Percentiles rank a stretch among this genome's conserved stretches.
Conservation (phyloP, 495 filamentous ascomycete genomes). For the Aspergillus indologenus region DNA sequence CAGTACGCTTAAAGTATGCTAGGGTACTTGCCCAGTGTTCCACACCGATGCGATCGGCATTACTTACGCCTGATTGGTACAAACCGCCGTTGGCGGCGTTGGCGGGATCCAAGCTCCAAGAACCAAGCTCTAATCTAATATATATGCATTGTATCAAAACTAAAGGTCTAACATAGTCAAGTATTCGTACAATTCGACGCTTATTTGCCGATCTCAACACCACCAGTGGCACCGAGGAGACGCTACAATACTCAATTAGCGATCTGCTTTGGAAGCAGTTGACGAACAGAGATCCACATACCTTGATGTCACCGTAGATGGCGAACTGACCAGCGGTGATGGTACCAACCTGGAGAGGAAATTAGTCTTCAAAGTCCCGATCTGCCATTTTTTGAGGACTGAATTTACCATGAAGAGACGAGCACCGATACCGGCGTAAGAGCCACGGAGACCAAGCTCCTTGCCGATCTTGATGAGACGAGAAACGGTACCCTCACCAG, state of each 20-base stretch:
- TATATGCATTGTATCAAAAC: not conserved
- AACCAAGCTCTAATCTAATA: not conserved
- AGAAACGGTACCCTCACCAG: slow-evolving; percentile 88
- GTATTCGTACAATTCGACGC: slow-evolving; percentile 21
- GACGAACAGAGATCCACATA: too few species aligned
- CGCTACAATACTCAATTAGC: slow-evolving; percentile 11
- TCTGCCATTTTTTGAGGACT: not conserved
- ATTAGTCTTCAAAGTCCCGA: not conserved
- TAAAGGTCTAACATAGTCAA: slow-evolving; percentile 28
- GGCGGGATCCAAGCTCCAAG: not conserved
- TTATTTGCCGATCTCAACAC: slow-evolving; percentile 72
- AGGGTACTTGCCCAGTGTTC: too few species aligned
- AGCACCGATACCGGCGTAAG: slow-evolving; percentile 88
- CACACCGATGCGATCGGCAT: too few species aligned
- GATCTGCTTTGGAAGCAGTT: too few species aligned
- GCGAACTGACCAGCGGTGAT: slow-evolving; percentile 93
- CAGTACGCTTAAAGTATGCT: too few species aligned
- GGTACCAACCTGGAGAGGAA: slow-evolving; percentile 54
- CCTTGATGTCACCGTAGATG: slow-evolving; percentile 73
- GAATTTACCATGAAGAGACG: slow-evolving; percentile 65
- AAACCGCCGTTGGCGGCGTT: too few species aligned
- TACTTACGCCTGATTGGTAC: too few species aligned
- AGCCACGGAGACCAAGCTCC: slow-evolving; percentile 88
- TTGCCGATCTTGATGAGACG: slow-evolving; percentile 94
- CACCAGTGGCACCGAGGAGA: slow-evolving; percentile 64